phyloP scores from a whole-genome alignment of 495 filamentous ascomycete species.

The Penicillium fimorum region DNA sequence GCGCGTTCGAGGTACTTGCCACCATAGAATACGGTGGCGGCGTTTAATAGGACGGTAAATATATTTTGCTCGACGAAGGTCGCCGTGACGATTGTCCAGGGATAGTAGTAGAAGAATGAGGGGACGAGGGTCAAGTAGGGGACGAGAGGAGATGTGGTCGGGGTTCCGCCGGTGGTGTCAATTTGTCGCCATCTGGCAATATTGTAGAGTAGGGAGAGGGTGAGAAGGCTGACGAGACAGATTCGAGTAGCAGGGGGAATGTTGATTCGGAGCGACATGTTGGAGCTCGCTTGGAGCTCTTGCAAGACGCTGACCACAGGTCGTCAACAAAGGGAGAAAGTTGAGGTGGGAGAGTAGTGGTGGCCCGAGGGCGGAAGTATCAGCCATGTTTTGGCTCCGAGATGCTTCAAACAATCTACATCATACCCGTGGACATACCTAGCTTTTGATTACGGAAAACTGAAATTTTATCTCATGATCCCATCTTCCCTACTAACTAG shows the following conservation, averaged over 20 bases:
- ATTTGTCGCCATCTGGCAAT: constrained; percentile 57
- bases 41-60: constrained; percentile 79
- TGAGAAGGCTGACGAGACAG: constrained; percentile 68
- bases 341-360: constrained; percentile 12
- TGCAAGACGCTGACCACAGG: constrained; percentile 36
- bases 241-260: constrained; percentile 87
- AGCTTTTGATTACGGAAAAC: neutral
- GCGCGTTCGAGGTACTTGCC: constrained; percentile 94
- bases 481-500: neutral
- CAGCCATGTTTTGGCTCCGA: constrained; percentile 7
- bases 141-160: constrained; percentile 57
- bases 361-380: constrained; percentile 2
- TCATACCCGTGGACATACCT: neutral
- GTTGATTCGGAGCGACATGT: constrained; percentile 83
- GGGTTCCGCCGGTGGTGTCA: constrained; percentile 56
- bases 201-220: constrained; percentile 79
- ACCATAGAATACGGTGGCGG: constrained; percentile 82
- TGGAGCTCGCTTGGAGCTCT: constrained; percentile 23
- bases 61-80: constrained; percentile 92
- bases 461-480: neutral
- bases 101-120: constrained; percentile 76
- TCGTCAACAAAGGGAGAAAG: constrained; percentile 18
- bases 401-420: neutral
- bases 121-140: constrained; percentile 88
- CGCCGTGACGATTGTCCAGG: constrained; percentile 87